These are phyloP conservation scores for Trapa incisa DNA, from an alignment of 345 rosid species.

Conservation along the genomic window DNA sequence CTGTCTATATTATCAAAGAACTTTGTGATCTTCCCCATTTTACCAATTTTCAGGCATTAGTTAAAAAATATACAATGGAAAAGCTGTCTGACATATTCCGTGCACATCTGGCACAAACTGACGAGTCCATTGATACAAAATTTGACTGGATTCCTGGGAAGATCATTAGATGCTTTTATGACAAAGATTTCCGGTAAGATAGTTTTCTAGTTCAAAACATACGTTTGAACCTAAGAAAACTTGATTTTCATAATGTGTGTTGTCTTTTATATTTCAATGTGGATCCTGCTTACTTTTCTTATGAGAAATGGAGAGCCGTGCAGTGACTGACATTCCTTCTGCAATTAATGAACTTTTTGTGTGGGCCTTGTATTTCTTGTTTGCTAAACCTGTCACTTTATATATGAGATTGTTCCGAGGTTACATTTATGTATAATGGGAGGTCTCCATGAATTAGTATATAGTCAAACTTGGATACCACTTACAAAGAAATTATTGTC, in stretches of 20 bases:
- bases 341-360: neutral
- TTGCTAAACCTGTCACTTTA: neutral
- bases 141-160: slow-evolving; percentile 97
- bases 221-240: neutral
- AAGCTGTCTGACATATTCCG: slow-evolving; percentile 72
- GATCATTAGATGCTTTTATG: slow-evolving; percentile 83
- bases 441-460: neutral
- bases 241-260: neutral
- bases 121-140: slow-evolving; percentile 28
- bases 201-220: neutral
- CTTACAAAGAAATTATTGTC: neutral
- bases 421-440: neutral
- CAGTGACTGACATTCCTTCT: too few species aligned
- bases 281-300: neutral
- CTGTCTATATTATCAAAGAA: neutral
- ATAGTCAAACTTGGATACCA: neutral
- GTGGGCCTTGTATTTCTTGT: neutral
- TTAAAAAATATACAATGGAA: slow-evolving; percentile 82
- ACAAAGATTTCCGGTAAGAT: slow-evolving; percentile 82
- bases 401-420: neutral
- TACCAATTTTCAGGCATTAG: slow-evolving; percentile 46
- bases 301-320: neutral
- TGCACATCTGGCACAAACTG: slow-evolving; percentile 42
- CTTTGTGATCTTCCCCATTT: slow-evolving; percentile 4
- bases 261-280: neutral